Base-by-base conservation (phyloP, 768 basidiomycete species). In the Boletus subparvulus region DNA sequence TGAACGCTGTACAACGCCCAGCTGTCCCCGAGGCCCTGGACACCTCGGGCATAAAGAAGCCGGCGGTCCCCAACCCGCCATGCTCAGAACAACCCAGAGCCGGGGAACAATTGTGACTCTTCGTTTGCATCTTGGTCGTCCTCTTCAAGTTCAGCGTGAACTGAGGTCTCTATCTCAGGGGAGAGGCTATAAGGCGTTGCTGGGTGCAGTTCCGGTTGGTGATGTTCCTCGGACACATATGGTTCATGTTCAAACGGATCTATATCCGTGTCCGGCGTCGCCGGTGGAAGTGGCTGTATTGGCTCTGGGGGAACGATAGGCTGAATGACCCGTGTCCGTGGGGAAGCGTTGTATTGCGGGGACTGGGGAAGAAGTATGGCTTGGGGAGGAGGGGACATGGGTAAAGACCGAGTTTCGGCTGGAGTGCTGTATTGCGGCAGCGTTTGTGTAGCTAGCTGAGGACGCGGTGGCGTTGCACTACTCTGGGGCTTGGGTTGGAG, bases 91-190 rank as follows among this genome's bases (percentile, higher is more conserved):
- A 78, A 52, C 41, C 74, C 77, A 26, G 77, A 78, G 30, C 77
- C 77, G 24, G 77, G 77, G 69, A 78, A 76, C 52, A 78, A 42
- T 58, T 69, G 77, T 14, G 73, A 75, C 42, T 68, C 71, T 56
- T 73, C 76, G 40, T 54, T 65, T 14, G 50, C 62, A 40, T 66
- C 65, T 28, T 60, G 57, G 28, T 65, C 63, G 7, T 59, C 63
- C 14, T 65, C 69, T 14, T 64, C 65, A 19, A 61, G 50, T 36
- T 66, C 68, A 41, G n/a, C 19, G 0, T 55, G 52, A 5, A 21
- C 21, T 5, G 13, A 40, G 21, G 56, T 19, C 42, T 59, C 59
- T 17, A 55, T 60, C 5, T 65, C 63, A 39, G 70, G 53, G 4
- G 70, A 73, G n/a, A 71, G 59, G 19, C 60, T 69, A 48, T 63